Base-by-base conservation (phyloP, 2,329 filamentous ascomycete genomes). In the Stenocarpella maydis region DNA sequence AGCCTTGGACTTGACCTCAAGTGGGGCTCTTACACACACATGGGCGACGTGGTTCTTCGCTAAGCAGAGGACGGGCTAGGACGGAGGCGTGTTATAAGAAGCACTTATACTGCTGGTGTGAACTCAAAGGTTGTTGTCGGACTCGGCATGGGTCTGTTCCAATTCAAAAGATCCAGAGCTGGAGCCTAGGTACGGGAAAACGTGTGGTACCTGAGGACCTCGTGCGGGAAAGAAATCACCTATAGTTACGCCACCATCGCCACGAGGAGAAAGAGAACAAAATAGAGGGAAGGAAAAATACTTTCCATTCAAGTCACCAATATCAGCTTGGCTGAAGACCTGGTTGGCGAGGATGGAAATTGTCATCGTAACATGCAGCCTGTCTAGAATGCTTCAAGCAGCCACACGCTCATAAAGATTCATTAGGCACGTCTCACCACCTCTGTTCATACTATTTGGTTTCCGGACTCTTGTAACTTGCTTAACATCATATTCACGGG, bases 181-280 rank as follows among this genome's bases (percentile, higher is more conserved):
- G 45, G 10, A 15, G 47, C 17, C 21, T 24, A 26, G 2, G 14
- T 12, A 26, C 6, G 21, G 6, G 5, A 49, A 49, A 15, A 26
- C 4, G 2, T 3, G 4, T 21, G 24, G 5, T 15, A 7, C 21
- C 1, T 10, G 15, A n/a, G 17, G 4, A 9, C 8, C 24, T 14
- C 5, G 5, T 2, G 8, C 3, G 19, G 12, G 10, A 24, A 24
- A 17, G 1, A 10, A 24, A 34, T 10, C 1, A 14, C 4, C 0
- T 28, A 34, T 24, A 6, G 6, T 37, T 10, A 10, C 2, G 4
- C 28, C 2, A 24, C 37, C 4, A 4, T 26, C 2, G 10, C n/a
- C 2, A 5, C 2, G 43, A 45, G 9, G 4, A 4, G 31, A 9
- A 26, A 17, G 21, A 49, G 9, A 17, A 17, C 15, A 7, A 17